Evolutionary conservation across 768 basidiomycete genomes (phyloP).

Genomic region (Neoboletus brunneissimus): DNA sequence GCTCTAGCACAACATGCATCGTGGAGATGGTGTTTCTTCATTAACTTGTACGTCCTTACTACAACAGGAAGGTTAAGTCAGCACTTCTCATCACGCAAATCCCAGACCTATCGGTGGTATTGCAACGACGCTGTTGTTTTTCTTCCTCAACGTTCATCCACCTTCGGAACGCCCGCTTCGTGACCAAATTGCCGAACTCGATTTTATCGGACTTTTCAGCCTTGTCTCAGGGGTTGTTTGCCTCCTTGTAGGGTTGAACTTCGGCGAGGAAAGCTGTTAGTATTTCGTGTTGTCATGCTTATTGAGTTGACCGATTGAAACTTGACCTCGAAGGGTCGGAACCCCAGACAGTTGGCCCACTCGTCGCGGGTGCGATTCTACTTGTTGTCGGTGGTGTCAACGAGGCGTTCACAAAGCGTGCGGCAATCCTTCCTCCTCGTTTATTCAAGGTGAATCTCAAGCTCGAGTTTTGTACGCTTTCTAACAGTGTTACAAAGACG

Average conservation of each 20-base stretch:
- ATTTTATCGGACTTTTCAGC: slow-evolving; percentile 65
- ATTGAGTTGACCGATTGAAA: background rate
- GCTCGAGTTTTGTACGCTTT: too few relatives aligned
- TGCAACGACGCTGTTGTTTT: slow-evolving; percentile 56
- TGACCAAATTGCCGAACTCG: slow-evolving; percentile 62
- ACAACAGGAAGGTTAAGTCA: background rate
- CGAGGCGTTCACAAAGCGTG: too few relatives aligned
- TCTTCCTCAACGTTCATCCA: slow-evolving; percentile 75
- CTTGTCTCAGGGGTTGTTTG: slow-evolving; percentile 39
- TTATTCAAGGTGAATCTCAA: too few relatives aligned
- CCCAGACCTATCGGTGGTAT: slow-evolving; percentile 66
- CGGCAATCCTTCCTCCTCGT: too few relatives aligned
- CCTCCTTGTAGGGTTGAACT: slow-evolving; percentile 63
- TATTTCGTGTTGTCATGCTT: background rate
- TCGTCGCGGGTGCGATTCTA: too few relatives aligned
- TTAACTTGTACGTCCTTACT: too few relatives aligned
- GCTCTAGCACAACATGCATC: slow-evolving; percentile 67
- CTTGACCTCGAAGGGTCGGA: too few relatives aligned
- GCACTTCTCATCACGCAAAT: background rate
- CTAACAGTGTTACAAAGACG: too few relatives aligned
- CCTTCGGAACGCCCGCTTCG: slow-evolving; percentile 27
- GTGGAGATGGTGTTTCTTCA: slow-evolving; percentile 45
- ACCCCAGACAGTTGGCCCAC: too few relatives aligned
- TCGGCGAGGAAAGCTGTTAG: slow-evolving; percentile 63
- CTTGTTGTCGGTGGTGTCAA: too few relatives aligned